phyloP scores from a whole-genome alignment of 495 filamentous ascomycete species.

The Aspergillus olivimuriae region DNA sequence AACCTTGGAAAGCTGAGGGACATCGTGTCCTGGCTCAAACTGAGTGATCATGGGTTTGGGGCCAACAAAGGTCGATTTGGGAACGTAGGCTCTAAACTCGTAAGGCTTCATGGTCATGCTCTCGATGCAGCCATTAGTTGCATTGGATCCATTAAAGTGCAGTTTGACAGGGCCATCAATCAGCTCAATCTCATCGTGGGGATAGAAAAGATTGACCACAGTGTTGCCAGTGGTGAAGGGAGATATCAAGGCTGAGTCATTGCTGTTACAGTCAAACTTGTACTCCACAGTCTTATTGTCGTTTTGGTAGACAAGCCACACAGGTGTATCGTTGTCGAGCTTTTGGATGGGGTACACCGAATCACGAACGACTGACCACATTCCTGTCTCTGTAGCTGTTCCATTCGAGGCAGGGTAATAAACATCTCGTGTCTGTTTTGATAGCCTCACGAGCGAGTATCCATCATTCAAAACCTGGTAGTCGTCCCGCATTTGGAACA shows the following conservation, averaged over 20 bases:
- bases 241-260: slow-evolving; percentile 44
- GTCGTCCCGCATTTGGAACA: slow-evolving; percentile 55
- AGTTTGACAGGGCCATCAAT: slow-evolving; percentile 31
- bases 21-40: slow-evolving; percentile 60
- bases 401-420: slow-evolving; percentile 48
- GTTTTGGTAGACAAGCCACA: slow-evolving; percentile 68
- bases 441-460: slow-evolving; percentile 52
- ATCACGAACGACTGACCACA: slow-evolving; percentile 60
- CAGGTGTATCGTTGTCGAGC: slow-evolving; percentile 45
- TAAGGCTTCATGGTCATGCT: slow-evolving; percentile 48
- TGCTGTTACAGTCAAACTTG: slow-evolving; percentile 52
- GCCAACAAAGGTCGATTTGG: slow-evolving; percentile 37
- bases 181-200: slow-evolving; percentile 51
- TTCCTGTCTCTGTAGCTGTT: slow-evolving; percentile 54
- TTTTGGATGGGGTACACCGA: slow-evolving; percentile 46
- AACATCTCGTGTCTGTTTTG: slow-evolving; percentile 50
- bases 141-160: slow-evolving; percentile 35
- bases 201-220: slow-evolving; percentile 63
- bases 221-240: slow-evolving; percentile 50
- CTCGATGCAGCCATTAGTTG: slow-evolving; percentile 52
- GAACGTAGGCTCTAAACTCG: slow-evolving; percentile 61
- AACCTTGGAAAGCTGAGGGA: slow-evolving; percentile 47
- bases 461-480: slow-evolving; percentile 61
- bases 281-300: slow-evolving; percentile 50
- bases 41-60: slow-evolving; percentile 62